These are phyloP conservation scores for Babjeviella inositovora DNA, from an alignment of 805 yeast genomes.

Conservation along the genomic window DNA sequence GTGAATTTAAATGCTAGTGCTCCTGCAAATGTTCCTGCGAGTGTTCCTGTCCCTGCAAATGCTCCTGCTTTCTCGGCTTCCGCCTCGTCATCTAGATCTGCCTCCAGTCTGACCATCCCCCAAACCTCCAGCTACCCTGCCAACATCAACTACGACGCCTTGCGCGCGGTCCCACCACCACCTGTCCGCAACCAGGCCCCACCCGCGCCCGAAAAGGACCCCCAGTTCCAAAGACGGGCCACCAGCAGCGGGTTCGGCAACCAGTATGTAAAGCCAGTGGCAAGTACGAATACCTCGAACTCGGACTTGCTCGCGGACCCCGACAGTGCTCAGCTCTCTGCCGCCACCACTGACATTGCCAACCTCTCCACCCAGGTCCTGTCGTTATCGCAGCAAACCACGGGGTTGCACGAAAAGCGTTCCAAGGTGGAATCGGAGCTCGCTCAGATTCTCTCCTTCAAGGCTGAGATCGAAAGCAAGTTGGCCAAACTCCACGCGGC, in stretches of 20 bases:
- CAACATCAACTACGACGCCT: slow-evolving; percentile 40
- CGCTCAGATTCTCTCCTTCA: slow-evolving; percentile 45
- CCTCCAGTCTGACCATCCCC: slow-evolving; percentile 10
- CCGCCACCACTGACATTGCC: slow-evolving; percentile 75
- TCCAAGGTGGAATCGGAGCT: slow-evolving; percentile 66
- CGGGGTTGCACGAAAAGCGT: slow-evolving; percentile 53
- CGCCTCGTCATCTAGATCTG: too few species aligned
- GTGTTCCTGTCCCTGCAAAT: too few species aligned
- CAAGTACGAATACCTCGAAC: slow-evolving; percentile 8
- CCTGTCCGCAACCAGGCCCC: slow-evolving; percentile 1
- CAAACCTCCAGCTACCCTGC: slow-evolving; percentile 14
- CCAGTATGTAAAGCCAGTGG: background rate
- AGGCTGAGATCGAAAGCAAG: slow-evolving; percentile 60
- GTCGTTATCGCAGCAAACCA: slow-evolving; percentile 63
- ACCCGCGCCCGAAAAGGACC: slow-evolving; percentile 1
- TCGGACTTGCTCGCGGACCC: slow-evolving; percentile 40
- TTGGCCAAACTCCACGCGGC: slow-evolving; percentile 47
- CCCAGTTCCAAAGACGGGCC: slow-evolving; percentile 1
- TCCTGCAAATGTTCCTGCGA: too few species aligned
- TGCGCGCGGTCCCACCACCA: slow-evolving; percentile 16
- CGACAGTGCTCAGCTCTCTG: slow-evolving; percentile 46
- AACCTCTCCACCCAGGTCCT: slow-evolving; percentile 74
- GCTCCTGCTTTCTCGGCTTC: too few species aligned
- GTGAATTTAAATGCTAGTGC: too few species aligned
- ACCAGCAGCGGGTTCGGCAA: slow-evolving; percentile 1